Conservation (phyloP, 306 rosid species). For the Castanopsis chinensis region DNA sequence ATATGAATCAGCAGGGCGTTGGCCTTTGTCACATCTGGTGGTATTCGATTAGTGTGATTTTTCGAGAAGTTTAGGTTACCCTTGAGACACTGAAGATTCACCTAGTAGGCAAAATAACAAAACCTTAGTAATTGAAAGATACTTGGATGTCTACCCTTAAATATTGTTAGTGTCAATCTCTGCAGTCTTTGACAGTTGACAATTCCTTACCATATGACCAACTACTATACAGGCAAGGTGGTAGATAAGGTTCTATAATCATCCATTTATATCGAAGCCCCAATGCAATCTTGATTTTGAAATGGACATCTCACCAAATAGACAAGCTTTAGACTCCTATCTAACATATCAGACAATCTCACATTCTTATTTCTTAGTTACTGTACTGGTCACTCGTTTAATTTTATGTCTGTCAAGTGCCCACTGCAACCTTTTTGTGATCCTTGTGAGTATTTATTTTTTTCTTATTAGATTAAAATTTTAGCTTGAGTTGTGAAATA, state of each 20-base stretch:
- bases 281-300: conserved; percentile 6
- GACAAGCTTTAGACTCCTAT: conserved; percentile 2
- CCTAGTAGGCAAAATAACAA: no score
- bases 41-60: no score
- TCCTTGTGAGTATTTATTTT: conserved; percentile 14
- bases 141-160: not conserved
- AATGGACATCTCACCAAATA: conserved; percentile 19
- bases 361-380: conserved; percentile 5
- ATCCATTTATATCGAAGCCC: not conserved
- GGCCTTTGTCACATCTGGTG: no score
- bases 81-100: no score
- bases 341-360: conserved; percentile 3
- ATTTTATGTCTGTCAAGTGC: not conserved
- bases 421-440: not conserved
- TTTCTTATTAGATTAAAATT: not conserved
- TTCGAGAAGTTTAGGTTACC: no score
- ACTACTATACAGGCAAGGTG: not conserved
- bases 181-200: not conserved
- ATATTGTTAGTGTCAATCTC: not conserved
- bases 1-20: no score
- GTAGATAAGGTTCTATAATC: not conserved
- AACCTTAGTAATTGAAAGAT: no score
- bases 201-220: not conserved
- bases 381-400: not conserved
- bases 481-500: conserved; percentile 31